These are phyloP conservation scores for Castanea sativa DNA, from an alignment of 306 rosid genomes.

Conservation along the genomic window DNA sequence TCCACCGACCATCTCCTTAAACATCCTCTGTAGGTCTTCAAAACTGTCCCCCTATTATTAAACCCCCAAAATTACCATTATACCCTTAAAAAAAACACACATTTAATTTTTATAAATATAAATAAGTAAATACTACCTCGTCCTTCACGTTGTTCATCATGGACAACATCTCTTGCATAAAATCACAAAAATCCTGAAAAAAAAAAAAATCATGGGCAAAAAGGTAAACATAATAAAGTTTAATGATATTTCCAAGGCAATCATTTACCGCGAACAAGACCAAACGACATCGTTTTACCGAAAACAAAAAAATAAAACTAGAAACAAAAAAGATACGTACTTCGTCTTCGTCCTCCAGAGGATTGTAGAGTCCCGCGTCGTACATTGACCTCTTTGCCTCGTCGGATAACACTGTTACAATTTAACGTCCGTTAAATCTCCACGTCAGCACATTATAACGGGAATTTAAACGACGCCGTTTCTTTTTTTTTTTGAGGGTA, in stretches of 20 bases:
- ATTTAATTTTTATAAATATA: neutral
- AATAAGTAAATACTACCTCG: conserved; percentile 47
- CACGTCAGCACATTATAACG: neutral
- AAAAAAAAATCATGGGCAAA: neutral
- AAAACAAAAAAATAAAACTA: too few relatives aligned
- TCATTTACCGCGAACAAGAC: neutral
- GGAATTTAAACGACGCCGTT: conserved; percentile 1
- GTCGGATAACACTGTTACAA: conserved; percentile 76
- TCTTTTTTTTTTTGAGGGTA: neutral
- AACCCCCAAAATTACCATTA: neutral
- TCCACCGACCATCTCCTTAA: conserved; percentile 80
- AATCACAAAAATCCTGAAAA: conserved; percentile 79
- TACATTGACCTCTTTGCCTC: conserved; percentile 81
- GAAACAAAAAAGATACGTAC: conserved; percentile 38
- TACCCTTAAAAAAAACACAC: neutral
- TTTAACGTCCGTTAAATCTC: neutral
- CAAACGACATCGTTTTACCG: conserved; percentile 38
- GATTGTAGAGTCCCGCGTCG: conserved; percentile 87
- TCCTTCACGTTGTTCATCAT: conserved; percentile 86
- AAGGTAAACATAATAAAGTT: neutral
- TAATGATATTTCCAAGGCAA: neutral
- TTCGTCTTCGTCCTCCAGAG: conserved; percentile 74
- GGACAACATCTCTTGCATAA: conserved; percentile 89
- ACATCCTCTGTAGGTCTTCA: conserved; percentile 90
- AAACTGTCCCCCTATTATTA: conserved; percentile 62